These are phyloP conservation scores for Pythium aristosporum DNA, from an alignment of 352 stramenopile genomes.

Conservation along the genomic window DNA sequence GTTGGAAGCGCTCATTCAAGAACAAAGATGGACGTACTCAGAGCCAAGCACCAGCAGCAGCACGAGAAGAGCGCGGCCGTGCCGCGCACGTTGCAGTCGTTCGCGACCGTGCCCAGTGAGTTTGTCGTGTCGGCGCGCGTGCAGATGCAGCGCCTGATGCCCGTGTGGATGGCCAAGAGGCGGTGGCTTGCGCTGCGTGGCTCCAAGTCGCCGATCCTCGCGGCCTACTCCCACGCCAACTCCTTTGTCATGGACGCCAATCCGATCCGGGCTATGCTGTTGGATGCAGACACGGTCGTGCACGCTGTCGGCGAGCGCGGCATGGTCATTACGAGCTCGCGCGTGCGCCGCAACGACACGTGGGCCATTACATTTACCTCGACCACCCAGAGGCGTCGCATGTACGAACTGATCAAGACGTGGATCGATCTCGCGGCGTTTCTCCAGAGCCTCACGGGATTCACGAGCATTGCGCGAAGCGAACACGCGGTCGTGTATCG, in stretches of 20 bases:
- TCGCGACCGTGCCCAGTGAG: constrained; percentile 46
- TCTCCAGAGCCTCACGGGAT: constrained; percentile 42
- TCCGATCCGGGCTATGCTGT: constrained; percentile 51
- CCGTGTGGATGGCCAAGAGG: constrained; percentile 49
- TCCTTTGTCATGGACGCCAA: constrained; percentile 35
- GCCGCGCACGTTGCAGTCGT: constrained; percentile 19
- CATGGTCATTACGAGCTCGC: constrained; percentile 51
- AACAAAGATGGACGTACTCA: constrained; percentile 20
- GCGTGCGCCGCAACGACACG: constrained; percentile 55
- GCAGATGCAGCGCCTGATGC: constrained; percentile 47
- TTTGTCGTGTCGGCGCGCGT: constrained; percentile 48
- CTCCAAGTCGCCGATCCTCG: constrained; percentile 57
- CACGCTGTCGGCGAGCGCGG: constrained; percentile 40
- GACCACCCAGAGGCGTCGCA: constrained; percentile 37
- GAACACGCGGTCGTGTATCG: constrained; percentile 57
- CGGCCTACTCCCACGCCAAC: constrained; percentile 44
- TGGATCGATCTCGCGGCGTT: constrained; percentile 61
- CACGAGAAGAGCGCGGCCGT: not conserved
- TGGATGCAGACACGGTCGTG: constrained; percentile 49
- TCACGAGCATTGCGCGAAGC: constrained; percentile 50
- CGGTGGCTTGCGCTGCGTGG: constrained; percentile 63
- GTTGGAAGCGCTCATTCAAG: not conserved
- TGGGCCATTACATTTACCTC: constrained; percentile 52
- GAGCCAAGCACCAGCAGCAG: constrained; percentile 21
- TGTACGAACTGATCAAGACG: constrained; percentile 49